Evolutionary conservation across 805 yeast species (phyloP).

Genomic region (Lachancea sp.): DNA sequence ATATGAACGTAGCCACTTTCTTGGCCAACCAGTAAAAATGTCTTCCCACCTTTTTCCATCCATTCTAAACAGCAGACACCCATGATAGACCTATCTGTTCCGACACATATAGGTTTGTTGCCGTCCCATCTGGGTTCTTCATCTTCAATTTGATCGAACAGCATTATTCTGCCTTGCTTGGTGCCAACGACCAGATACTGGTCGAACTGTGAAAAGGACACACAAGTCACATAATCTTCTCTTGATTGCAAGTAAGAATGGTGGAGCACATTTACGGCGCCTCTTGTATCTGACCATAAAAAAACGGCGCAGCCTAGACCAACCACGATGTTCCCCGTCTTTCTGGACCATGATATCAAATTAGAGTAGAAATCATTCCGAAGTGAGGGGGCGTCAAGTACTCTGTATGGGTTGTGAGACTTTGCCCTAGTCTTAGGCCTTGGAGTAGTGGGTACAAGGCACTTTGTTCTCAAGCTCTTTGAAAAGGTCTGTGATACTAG

Average conservation of each 20-base stretch:
- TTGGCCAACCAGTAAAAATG: conserved; percentile 54
- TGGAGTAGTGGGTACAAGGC: conserved; percentile 5
- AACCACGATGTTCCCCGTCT: conserved; percentile 49
- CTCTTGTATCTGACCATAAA: conserved; percentile 52
- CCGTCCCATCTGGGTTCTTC: background rate
- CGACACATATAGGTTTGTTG: conserved; percentile 8
- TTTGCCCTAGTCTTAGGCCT: conserved; percentile 28
- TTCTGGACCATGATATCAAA: conserved; percentile 63
- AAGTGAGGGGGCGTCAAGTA: conserved; percentile 63
- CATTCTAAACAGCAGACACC: conserved; percentile 57
- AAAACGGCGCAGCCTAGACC: conserved; percentile 57
- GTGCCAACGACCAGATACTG: conserved; percentile 51
- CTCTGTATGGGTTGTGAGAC: conserved; percentile 42
- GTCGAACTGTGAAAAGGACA: conserved; percentile 45
- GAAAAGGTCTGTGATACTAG: conserved; percentile 13
- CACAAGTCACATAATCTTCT: conserved; percentile 46
- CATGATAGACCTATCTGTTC: conserved; percentile 14
- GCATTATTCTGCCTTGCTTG: conserved; percentile 45
- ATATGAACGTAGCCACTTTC: conserved; percentile 51
- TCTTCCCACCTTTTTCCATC: conserved; percentile 34
- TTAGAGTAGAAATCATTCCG: conserved; percentile 75
- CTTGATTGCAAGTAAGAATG: conserved; percentile 30
- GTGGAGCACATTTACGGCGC: conserved; percentile 39
- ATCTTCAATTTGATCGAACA: conserved; percentile 36
- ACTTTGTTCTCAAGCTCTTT: conserved; percentile 11